A percentile compares a stretch with the other conserved stretches of the same genome.
phyloP scores from a whole-genome alignment of 129 eudicot genomes.

The Lactuca sativa region DNA sequence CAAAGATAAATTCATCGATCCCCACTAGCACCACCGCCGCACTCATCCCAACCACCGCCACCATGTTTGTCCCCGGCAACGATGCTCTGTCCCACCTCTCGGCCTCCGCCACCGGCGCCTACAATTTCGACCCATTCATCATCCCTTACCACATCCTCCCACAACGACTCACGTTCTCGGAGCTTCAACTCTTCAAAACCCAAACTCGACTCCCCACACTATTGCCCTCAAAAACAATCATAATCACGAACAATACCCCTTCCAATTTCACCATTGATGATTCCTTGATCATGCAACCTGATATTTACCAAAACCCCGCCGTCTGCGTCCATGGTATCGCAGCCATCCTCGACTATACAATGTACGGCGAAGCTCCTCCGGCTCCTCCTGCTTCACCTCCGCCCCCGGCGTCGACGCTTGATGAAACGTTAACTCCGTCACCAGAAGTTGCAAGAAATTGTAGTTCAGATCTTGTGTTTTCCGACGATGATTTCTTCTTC shows the following conservation, averaged over 20 bases:
- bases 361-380: slow-evolving; percentile 23
- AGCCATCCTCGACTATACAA: slow-evolving; percentile 40
- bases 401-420: slow-evolving; percentile 27
- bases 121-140: slow-evolving; percentile 45
- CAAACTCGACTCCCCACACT: slow-evolving; percentile 62
- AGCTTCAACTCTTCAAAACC: slow-evolving; percentile 39
- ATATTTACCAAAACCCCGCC: slow-evolving; percentile 34
- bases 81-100: slow-evolving; percentile 41
- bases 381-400: neutral
- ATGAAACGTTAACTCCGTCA: neutral
- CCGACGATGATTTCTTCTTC: neutral
- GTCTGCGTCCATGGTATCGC: slow-evolving; percentile 55
- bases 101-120: slow-evolving; percentile 31
- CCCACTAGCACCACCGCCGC: slow-evolving; percentile 38
- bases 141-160: slow-evolving; percentile 74
- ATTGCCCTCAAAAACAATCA: slow-evolving; percentile 44
- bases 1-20: slow-evolving; percentile 32
- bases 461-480: neutral
- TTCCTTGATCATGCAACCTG: slow-evolving; percentile 53
- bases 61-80: slow-evolving; percentile 57
- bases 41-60: slow-evolving; percentile 38
- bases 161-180: slow-evolving; percentile 54
- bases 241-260: slow-evolving; percentile 46
- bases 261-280: slow-evolving; percentile 51
- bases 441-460: neutral